Evolutionary conservation across 768 basidiomycete genomes (phyloP), one percentile per base, ranked within the genome.

Genomic region (Phaeotremella fagi): DNA sequence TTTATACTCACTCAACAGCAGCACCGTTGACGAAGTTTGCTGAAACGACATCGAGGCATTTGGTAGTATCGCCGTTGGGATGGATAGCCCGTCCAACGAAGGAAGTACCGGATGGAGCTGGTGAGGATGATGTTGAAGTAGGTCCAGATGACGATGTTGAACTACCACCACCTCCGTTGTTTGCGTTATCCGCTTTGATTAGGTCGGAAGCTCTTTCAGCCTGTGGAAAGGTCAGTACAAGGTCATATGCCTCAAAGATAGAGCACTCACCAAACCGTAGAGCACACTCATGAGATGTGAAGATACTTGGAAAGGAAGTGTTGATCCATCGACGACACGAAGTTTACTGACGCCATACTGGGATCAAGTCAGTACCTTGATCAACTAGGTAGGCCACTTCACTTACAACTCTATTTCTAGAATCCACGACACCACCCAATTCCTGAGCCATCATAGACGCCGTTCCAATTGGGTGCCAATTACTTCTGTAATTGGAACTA

Each of bases 381-480:
- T 45, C 11, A 18, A 26, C 23, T 12, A 22, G 35, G 5, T n/a
- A n/a, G 9, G 4, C 20, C 3, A 23, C 11, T 22, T 15, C 27
- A 60, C 64, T 55, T 48, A 63, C 66, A 20, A 70, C 52, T 42
- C 50, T 57, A 43, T 67, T 54, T 7, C 48, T 42, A 1, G 70
- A 61, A 33, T 63, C 65, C 3, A 72, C 67, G 28, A 37, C 45
- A 4, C 70, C 70, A 6, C 70, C 70, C 11, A 68, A 51, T 5
- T 63, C 61, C 48, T 56, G 48, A 26, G 49, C 46, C 67, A 69
- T 69, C 70, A 72, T 72, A 2, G 66, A 51, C n/a, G 54, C 60
- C 18, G 67, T 71, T 3, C 63, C 70, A 22, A 69, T 69, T 26
- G 67, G 70, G 37, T 72, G 69, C 60, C 63, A 64, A 44, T 64